A percentile compares a stretch with the other conserved stretches of the same genome.
phyloP scores from a whole-genome alignment of 2,329 filamentous ascomycete species.

The Corniculantispora saksenae region DNA sequence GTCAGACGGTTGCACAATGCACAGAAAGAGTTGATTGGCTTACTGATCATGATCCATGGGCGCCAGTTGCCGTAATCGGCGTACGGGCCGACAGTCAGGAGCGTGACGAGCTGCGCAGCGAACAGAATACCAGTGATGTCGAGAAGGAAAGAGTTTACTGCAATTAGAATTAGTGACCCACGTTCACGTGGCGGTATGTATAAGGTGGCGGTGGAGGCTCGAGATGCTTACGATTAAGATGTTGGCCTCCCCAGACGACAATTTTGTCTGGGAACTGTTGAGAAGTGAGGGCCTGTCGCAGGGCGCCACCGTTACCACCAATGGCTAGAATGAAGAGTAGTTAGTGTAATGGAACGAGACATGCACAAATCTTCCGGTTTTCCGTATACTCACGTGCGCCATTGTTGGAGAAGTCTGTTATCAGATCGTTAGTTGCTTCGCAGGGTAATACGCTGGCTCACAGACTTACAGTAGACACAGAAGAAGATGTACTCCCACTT shows the following conservation, averaged over 20 bases:
- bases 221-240: not conserved
- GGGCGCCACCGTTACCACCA: constrained; percentile 21
- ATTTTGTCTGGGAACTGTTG: constrained; percentile 16
- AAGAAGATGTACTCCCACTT: constrained; percentile 25
- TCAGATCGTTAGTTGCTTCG: not conserved
- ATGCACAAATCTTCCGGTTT: not conserved
- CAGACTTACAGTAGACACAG: constrained; percentile 21
- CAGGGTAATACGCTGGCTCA: not conserved
- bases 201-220: not conserved
- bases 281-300: constrained; percentile 19
- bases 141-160: constrained; percentile 24
- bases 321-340: constrained; percentile 8
- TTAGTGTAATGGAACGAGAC: not conserved
- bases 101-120: constrained; percentile 25
- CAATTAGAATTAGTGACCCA: not conserved
- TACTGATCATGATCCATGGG: constrained; percentile 27
- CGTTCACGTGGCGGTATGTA: too few species aligned
- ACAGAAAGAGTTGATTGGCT: not conserved
- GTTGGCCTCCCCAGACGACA: constrained; percentile 18
- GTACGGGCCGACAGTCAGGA: constrained; percentile 26
- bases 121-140: constrained; percentile 27
- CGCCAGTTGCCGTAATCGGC: constrained; percentile 28
- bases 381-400: constrained; percentile 21
- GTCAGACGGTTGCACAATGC: not conserved
- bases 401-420: constrained; percentile 22